phyloP scores from a whole-genome alignment of 2,329 filamentous ascomycete species.

The Penicillium sp. region DNA sequence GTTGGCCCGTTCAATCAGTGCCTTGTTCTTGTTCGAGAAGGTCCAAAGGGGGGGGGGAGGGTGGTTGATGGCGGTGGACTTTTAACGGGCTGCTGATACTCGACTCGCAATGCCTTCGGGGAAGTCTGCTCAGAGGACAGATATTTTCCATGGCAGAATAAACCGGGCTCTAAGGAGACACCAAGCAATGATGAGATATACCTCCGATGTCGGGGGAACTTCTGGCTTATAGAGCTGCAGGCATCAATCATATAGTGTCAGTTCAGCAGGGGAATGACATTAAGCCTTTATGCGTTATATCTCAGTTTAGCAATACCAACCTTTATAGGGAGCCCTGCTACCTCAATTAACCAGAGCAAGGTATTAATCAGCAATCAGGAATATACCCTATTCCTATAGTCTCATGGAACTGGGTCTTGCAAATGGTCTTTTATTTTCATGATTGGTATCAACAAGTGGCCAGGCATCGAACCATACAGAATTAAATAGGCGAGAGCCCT shows the following conservation, averaged over 20 bases:
- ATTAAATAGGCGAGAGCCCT: slow-evolving; percentile 31
- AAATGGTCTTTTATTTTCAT: slow-evolving; percentile 41
- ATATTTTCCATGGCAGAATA: neutral
- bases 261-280: neutral
- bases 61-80: neutral
- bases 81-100: neutral
- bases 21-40: neutral
- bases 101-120: too few species aligned
- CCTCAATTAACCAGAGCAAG: neutral
- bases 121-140: neutral
- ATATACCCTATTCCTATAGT: neutral
- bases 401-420: slow-evolving; percentile 15
- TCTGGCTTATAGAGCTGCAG: neutral
- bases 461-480: slow-evolving; percentile 35
- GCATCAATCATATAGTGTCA: neutral
- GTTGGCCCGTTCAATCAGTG: neutral
- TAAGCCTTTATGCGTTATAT: neutral
- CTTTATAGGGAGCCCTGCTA: too few species aligned
- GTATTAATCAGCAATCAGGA: neutral
- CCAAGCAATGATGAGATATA: too few species aligned
- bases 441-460: slow-evolving; percentile 41
- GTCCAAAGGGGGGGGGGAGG: neutral
- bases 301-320: neutral
- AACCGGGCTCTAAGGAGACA: neutral
- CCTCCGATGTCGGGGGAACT: neutral